Conservation (phyloP, 495 filamentous ascomycete genomes). For the Podospora pseudopauciseta region DNA sequence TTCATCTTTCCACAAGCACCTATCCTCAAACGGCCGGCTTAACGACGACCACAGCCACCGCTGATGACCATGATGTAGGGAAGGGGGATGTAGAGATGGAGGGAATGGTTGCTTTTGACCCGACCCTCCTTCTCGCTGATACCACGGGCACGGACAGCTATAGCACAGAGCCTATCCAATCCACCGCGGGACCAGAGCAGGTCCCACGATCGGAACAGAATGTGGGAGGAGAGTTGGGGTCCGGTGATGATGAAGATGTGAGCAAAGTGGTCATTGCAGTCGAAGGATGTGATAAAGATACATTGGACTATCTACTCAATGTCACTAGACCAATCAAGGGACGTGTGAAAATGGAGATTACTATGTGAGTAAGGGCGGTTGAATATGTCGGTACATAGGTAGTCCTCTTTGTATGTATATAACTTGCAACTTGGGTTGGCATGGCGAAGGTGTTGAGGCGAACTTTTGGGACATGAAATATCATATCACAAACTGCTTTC, state of each 20-base stretch:
- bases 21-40: not conserved
- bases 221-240: not conserved
- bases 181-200: not conserved
- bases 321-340: constrained; percentile 5
- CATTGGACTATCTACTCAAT: constrained; percentile 7
- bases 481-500: too few species aligned
- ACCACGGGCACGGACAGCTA: not conserved
- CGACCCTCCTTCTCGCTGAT: not conserved
- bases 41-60: not conserved
- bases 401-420: not conserved
- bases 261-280: constrained; percentile 6
- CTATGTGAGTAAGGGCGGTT: not conserved
- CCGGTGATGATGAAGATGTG: not conserved
- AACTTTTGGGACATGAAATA: too few species aligned
- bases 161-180: not conserved
- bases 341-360: constrained; percentile 12
- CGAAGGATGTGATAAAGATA: constrained; percentile 9
- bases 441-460: not conserved
- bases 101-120: not conserved
- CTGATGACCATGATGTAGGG: not conserved
- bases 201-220: not conserved
- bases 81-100: constrained; percentile 1
- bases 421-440: not conserved
- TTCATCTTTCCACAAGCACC: not conserved
- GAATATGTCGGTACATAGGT: not conserved